phyloP scores from a whole-genome alignment of 148 eudicot genomes.

The Cornus controversa region DNA sequence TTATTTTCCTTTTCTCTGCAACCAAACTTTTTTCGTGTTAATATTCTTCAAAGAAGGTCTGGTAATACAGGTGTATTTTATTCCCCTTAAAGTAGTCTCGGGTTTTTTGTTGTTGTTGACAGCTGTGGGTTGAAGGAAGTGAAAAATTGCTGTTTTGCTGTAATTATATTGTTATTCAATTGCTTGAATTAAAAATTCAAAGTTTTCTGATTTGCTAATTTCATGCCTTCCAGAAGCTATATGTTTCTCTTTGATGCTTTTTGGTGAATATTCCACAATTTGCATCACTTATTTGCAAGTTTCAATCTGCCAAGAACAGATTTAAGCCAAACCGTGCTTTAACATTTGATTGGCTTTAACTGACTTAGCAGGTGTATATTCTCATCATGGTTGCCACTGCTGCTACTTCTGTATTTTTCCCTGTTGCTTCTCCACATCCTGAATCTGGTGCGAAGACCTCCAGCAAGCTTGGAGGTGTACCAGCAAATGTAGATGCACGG shows the following conservation, averaged over 20 bases:
- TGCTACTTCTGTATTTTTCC: slow-evolving; percentile 62
- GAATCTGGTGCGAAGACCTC: slow-evolving; percentile 52
- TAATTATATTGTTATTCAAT: neutral
- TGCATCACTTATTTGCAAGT: too few relatives aligned
- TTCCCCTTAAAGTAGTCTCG: neutral
- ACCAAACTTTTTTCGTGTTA: neutral
- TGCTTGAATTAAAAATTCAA: neutral
- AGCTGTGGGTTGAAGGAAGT: neutral
- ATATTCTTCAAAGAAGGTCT: neutral
- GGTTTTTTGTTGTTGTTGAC: neutral
- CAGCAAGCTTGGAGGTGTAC: slow-evolving; percentile 42
- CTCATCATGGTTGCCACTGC: slow-evolving; percentile 79
- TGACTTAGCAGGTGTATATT: slow-evolving; percentile 13
- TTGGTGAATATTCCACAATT: too few relatives aligned
- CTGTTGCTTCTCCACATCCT: slow-evolving; percentile 50
- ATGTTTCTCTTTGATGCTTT: neutral
- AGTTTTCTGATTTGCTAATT: neutral
- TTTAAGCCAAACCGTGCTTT: neutral
- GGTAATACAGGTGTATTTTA: neutral
- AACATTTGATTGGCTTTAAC: neutral
- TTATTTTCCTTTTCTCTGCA: too few relatives aligned
- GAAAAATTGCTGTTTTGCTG: neutral
- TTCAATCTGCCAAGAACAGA: neutral
- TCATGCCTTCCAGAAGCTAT: slow-evolving; percentile 1
- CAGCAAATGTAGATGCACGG: slow-evolving; percentile 52